phyloP scores from a whole-genome alignment of 495 filamentous ascomycete species.

The Ramalina peruviana region DNA sequence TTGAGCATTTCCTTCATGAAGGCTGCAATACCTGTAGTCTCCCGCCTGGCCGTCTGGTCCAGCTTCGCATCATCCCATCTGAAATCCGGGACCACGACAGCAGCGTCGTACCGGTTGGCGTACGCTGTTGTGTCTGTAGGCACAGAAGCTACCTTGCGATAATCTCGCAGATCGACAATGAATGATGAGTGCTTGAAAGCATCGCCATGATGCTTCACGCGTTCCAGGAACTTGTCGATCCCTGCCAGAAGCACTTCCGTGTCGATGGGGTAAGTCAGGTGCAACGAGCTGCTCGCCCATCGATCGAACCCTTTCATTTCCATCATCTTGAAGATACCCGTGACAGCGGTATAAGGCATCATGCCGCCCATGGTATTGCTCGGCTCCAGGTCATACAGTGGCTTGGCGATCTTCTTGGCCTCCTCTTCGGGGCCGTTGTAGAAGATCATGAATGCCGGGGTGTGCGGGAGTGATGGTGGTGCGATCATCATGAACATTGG shows the following conservation, averaged over 20 bases:
- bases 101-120: constrained; percentile 8
- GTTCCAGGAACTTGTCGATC: neutral
- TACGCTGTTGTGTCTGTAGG: constrained; percentile 8
- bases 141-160: neutral
- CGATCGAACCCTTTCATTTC: constrained; percentile 1
- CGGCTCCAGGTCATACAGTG: constrained; percentile 15
- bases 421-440: constrained; percentile 15
- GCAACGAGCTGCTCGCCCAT: neutral
- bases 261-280: constrained; percentile 1
- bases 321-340: neutral
- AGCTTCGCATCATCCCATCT: neutral
- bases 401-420: constrained; percentile 10
- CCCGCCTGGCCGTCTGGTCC: neutral
- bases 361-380: neutral
- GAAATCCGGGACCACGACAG: neutral
- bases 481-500: constrained; percentile 4
- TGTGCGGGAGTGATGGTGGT: constrained; percentile 8
- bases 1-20: neutral
- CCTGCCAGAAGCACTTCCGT: constrained; percentile 4
- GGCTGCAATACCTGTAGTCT: neutral
- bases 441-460: constrained; percentile 10
- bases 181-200: neutral
- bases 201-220: neutral
- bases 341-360: constrained; percentile 6
- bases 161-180: neutral